Evolutionary conservation across 345 rosid species (phyloP).

Genomic region (Bruguiera parviflora): DNA sequence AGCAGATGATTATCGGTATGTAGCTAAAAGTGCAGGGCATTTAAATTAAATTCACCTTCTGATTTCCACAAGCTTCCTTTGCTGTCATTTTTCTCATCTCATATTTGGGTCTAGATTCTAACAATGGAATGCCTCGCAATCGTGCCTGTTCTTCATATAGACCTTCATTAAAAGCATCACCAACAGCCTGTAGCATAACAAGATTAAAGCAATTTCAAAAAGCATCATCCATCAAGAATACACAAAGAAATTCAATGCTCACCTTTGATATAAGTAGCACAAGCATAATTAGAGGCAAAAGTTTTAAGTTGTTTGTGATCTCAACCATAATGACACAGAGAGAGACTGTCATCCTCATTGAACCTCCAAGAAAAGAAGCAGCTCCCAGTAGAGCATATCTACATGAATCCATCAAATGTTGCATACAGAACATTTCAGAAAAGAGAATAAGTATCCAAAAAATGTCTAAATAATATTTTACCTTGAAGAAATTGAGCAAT

Average conservation of each 20-base stretch:
- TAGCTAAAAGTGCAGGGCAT: conserved; percentile 1
- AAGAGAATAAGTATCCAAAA: background rate
- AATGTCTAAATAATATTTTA: background rate
- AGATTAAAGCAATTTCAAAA: conserved; percentile 8
- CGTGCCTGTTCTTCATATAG: conserved; percentile 85
- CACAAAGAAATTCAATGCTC: conserved; percentile 14
- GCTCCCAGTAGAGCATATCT: conserved; percentile 97
- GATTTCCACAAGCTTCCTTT: conserved; percentile 76
- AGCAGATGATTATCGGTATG: background rate
- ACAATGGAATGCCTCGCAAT: conserved; percentile 74
- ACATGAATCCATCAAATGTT: conserved; percentile 21
- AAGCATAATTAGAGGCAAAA: conserved; percentile 93
- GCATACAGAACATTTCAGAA: conserved; percentile 15
- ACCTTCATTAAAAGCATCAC: conserved; percentile 98
- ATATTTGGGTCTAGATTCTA: conserved; percentile 87
- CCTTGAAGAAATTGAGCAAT: too few relatives aligned
- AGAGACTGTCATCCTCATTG: conserved; percentile 98
- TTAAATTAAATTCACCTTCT: conserved; percentile 50
- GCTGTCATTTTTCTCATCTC: conserved; percentile 76
- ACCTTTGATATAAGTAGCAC: conserved; percentile 99
- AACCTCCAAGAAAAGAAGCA: conserved; percentile 99
- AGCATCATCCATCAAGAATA: conserved; percentile 18
- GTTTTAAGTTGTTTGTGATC: conserved; percentile 88
- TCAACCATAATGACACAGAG: conserved; percentile 98
- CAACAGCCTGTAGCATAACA: conserved; percentile 68